phyloP scores from a whole-genome alignment of 2,329 filamentous ascomycete species.

The Colletotrichum cordylinicola region DNA sequence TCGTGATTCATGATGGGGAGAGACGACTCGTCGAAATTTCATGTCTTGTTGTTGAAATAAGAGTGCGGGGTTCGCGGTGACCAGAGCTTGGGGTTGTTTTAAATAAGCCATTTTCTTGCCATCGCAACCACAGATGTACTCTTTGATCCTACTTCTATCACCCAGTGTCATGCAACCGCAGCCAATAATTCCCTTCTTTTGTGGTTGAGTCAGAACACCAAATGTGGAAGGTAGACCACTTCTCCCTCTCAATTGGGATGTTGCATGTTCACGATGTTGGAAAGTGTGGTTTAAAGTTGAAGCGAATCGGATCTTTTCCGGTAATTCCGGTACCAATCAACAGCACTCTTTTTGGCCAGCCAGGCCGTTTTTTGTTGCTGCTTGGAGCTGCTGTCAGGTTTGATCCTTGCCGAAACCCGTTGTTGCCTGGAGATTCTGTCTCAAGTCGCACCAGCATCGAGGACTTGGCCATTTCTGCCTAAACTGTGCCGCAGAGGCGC shows the following conservation, averaged over 20 bases:
- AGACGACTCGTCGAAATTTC: neutral
- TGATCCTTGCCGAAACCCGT: neutral
- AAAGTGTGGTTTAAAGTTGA: neutral
- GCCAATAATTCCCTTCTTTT: neutral
- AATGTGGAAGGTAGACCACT: neutral
- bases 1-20: neutral
- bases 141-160: neutral
- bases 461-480: neutral
- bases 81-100: neutral
- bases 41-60: neutral
- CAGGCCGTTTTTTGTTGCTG: neutral
- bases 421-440: neutral
- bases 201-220: neutral
- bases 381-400: neutral
- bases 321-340: neutral
- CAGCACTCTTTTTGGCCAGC: too few relatives aligned
- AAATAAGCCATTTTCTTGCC: neutral
- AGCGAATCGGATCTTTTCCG: neutral
- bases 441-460: too few relatives aligned
- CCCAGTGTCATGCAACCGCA: neutral
- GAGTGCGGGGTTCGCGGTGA: neutral
- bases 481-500: neutral
- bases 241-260: neutral
- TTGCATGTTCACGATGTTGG: neutral
- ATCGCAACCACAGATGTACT: fast-evolving